These are phyloP conservation scores for Tubosaeta sp. DNA, from an alignment of 768 basidiomycete species.

Conservation along the genomic window DNA sequence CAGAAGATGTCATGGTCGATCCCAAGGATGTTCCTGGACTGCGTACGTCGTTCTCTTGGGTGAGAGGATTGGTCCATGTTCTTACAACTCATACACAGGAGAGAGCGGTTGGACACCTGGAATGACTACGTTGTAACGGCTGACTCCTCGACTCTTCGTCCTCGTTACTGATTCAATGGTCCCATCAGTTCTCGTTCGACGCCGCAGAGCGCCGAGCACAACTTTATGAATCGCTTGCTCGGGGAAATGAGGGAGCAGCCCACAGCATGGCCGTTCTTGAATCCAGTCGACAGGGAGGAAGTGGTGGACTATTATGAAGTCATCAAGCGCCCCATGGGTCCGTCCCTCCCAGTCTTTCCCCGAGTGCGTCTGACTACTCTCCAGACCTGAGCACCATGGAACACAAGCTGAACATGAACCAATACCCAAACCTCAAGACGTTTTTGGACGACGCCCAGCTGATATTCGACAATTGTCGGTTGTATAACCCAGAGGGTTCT, in stretches of 20 bases:
- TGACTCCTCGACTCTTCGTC: not conserved
- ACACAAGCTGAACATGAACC: constrained; percentile 83
- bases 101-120: constrained; percentile 92
- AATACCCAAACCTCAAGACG: constrained; percentile 68
- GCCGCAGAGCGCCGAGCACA: constrained; percentile 54
- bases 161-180: constrained; percentile 1
- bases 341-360: constrained; percentile 20
- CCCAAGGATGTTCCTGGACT: constrained; percentile 86
- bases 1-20: constrained; percentile 51
- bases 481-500: constrained; percentile 79
- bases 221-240: constrained; percentile 72
- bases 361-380: not conserved
- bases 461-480: constrained; percentile 84
- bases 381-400: constrained; percentile 86
- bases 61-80: not conserved
- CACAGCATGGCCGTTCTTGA: constrained; percentile 82
- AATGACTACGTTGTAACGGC: constrained; percentile 66
- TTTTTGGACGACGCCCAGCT: constrained; percentile 80
- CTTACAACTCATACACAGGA: constrained; percentile 44
- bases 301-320: constrained; percentile 89
- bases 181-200: constrained; percentile 34
- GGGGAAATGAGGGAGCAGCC: constrained; percentile 75
- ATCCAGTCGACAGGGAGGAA: constrained; percentile 74
- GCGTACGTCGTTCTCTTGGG: constrained; percentile 41
- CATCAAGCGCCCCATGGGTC: constrained; percentile 91